Conservation (phyloP, 2,329 filamentous ascomycete genomes). For the Myrmaecium sp. region DNA sequence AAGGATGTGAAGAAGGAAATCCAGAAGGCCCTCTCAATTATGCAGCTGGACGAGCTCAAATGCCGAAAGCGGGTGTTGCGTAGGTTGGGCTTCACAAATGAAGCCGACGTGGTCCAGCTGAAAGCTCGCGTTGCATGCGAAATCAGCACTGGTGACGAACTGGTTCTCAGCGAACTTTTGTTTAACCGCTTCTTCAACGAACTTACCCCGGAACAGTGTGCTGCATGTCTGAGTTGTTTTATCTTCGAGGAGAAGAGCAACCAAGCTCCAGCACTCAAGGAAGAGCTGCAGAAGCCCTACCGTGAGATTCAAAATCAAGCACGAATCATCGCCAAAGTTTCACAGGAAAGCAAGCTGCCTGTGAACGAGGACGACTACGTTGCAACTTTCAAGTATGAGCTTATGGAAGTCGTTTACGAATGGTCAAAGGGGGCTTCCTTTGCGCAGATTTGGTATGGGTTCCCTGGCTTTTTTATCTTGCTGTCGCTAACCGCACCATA, state of each 20-base stretch:
- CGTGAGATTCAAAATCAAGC: conserved; percentile 79
- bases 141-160: conserved; percentile 90
- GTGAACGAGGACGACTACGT: conserved; percentile 94
- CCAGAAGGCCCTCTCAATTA: conserved; percentile 64
- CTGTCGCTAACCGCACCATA: conserved; percentile 19
- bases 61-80: conserved; percentile 88
- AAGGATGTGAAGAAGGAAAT: conserved; percentile 83
- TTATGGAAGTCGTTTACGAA: conserved; percentile 90
- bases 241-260: conserved; percentile 95
- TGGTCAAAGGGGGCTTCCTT: conserved; percentile 89
- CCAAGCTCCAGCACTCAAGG: conserved; percentile 51
- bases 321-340: conserved; percentile 77
- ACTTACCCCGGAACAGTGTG: conserved; percentile 70
- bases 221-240: conserved; percentile 77
- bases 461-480: conserved; percentile 2
- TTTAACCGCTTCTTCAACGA: conserved; percentile 99
- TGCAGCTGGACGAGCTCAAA: conserved; percentile 92
- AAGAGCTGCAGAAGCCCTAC: conserved; percentile 74
- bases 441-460: conserved; percentile 75
- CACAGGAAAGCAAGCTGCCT: conserved; percentile 80
- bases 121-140: conserved; percentile 96
- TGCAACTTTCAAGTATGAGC: conserved; percentile 73
- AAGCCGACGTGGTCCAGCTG: conserved; percentile 84
- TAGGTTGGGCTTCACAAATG: conserved; percentile 88
- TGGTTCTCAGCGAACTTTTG: conserved; percentile 79